phyloP scores from a whole-genome alignment of 306 rosid species.

The Cercis canadensis region DNA sequence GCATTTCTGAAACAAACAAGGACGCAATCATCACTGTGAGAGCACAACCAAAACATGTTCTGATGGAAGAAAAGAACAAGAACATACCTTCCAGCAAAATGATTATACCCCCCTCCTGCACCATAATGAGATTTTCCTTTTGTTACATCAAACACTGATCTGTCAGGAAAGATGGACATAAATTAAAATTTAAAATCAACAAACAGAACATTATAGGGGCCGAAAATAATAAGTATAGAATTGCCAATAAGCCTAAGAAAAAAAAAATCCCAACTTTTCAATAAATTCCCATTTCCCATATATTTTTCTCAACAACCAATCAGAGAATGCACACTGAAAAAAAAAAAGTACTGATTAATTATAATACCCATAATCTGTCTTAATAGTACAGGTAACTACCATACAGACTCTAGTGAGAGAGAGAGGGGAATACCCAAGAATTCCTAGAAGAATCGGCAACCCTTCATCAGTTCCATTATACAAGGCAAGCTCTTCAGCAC shows the following conservation, averaged over 20 bases:
- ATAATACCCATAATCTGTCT: background rate
- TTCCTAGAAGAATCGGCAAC: conserved; percentile 80
- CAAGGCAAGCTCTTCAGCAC: conserved; percentile 70
- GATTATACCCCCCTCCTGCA: conserved; percentile 86
- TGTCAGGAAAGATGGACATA: conserved; percentile 38
- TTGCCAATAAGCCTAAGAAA: background rate
- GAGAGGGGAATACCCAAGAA: conserved; percentile 71
- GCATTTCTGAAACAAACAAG: background rate
- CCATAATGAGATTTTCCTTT: conserved; percentile 97
- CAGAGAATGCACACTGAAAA: background rate
- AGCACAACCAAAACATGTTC: conserved; percentile 11
- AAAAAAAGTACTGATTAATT: background rate
- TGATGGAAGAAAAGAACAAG: conserved; percentile 4
- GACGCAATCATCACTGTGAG: background rate
- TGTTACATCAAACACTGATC: conserved; percentile 90
- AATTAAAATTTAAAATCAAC: conserved; percentile 31
- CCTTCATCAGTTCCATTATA: conserved; percentile 81
- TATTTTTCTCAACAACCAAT: background rate
- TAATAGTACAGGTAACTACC: background rate
- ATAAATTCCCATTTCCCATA: background rate
- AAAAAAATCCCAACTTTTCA: background rate
- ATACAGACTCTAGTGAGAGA: background rate
- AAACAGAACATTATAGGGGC: background rate
- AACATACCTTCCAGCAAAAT: conserved; percentile 89
- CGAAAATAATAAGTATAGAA: background rate